phyloP scores from a whole-genome alignment of 2,329 filamentous ascomycete species.

The Cladophialophora bantiana region DNA sequence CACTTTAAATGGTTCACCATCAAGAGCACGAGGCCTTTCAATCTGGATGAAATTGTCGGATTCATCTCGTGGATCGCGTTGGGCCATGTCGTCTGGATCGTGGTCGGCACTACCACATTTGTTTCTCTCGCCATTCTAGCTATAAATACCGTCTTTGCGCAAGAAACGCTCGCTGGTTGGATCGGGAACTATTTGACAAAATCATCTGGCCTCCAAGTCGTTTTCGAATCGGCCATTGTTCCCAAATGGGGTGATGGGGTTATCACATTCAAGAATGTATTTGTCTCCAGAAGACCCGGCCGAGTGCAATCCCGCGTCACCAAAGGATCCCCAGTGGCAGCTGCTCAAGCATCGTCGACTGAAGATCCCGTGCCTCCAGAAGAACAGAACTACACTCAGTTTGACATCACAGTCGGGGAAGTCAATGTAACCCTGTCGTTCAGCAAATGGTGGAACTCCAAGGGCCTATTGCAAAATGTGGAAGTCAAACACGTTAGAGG shows the following conservation, averaged over 20 bases:
- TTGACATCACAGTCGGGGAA: slow-evolving; percentile 91
- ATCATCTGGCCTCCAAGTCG: slow-evolving; percentile 88
- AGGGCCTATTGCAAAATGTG: slow-evolving; percentile 87
- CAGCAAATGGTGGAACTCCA: slow-evolving; percentile 98
- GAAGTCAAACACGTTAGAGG: slow-evolving; percentile 93
- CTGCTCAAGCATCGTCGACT: slow-evolving; percentile 83
- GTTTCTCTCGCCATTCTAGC: slow-evolving; percentile 89
- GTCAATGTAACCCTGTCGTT: slow-evolving; percentile 97
- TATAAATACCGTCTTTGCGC: slow-evolving; percentile 95
- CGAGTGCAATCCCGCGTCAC: slow-evolving; percentile 79
- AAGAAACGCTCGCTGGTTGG: slow-evolving; percentile 93
- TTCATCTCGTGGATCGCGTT: slow-evolving; percentile 95
- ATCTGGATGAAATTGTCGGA: slow-evolving; percentile 92
- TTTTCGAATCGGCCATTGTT: slow-evolving; percentile 97
- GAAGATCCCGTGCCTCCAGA: slow-evolving; percentile 61
- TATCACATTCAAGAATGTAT: slow-evolving; percentile 96
- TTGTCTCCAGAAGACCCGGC: slow-evolving; percentile 88
- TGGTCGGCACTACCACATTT: slow-evolving; percentile 97
- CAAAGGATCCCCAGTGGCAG: slow-evolving; percentile 86
- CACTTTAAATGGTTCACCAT: slow-evolving; percentile 99
- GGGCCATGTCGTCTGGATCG: slow-evolving; percentile 91
- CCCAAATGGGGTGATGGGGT: slow-evolving; percentile 95
- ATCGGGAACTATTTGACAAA: slow-evolving; percentile 94
- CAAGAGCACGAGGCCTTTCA: slow-evolving; percentile 90
- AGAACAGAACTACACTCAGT: slow-evolving; percentile 97